These are phyloP conservation scores for Mortierella sp. DNA, from an alignment of 371 early-diverging fungal genomes.

Conservation along the genomic window DNA sequence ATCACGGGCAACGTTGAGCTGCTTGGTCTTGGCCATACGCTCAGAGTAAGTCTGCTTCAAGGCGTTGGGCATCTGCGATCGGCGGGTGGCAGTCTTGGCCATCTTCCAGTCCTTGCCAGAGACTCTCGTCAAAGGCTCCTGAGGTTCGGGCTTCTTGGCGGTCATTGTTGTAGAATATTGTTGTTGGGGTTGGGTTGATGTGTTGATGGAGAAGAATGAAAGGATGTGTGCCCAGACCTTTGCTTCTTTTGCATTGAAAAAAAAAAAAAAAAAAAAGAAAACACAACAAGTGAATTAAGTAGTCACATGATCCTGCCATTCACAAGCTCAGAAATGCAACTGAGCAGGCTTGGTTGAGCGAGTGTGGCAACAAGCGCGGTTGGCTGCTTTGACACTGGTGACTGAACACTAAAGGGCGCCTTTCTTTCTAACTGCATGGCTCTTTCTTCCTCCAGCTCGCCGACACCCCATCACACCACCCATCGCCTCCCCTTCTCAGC, in stretches of 20 bases:
- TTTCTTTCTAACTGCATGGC: too few relatives aligned
- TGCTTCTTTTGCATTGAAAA: neutral
- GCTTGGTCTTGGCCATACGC: slow-evolving; percentile 56
- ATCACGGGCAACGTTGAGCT: slow-evolving; percentile 48
- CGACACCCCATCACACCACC: neutral
- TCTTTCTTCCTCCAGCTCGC: too few relatives aligned
- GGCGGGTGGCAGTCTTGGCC: slow-evolving; percentile 50
- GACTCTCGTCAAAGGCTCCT: slow-evolving; percentile 45
- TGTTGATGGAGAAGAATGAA: neutral
- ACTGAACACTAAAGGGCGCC: too few relatives aligned
- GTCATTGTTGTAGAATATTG: slow-evolving; percentile 23
- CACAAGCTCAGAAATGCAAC: too few relatives aligned
- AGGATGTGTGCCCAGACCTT: neutral
- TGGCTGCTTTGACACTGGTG: too few relatives aligned
- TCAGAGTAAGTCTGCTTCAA: slow-evolving; percentile 48
- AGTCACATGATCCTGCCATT: neutral
- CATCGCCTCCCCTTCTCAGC: neutral
- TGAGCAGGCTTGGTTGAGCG: too few relatives aligned
- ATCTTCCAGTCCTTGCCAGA: slow-evolving; percentile 60
- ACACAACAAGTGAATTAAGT: neutral
- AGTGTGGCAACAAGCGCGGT: too few relatives aligned
- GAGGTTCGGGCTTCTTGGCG: slow-evolving; percentile 45
- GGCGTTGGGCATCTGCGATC: slow-evolving; percentile 51
- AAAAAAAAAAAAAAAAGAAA: neutral
- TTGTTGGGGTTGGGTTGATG: slow-evolving; percentile 8